Evolutionary conservation across 2,329 filamentous ascomycete species (phyloP), one percentile per base, ranked within the genome.

Genomic region (Monosporascus ibericus): DNA sequence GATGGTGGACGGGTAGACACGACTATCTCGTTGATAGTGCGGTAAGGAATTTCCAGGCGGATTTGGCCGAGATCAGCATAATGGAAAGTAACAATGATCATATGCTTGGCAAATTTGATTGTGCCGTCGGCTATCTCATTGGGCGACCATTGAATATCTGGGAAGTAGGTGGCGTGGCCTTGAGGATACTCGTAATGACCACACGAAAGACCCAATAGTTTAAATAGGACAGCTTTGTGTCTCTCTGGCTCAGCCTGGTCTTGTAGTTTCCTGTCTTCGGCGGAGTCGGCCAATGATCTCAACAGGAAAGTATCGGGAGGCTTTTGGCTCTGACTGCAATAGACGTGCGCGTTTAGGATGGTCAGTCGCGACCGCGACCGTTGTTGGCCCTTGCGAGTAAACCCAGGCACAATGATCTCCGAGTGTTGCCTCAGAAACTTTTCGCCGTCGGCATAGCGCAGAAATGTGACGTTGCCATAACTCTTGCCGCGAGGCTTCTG

Each of bases 11-110:
- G 61, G 36, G 34, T 64, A 63, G 65, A 71, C 59, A 66, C 62
- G 2, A 80, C 65, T 8, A 77, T 60, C 48, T 79, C 74, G 27
- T 76, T 56, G 34, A 82, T 74, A 2, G 70, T 77, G 20, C 72
- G 70, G 38, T 78, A 75, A 0, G 75, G 69, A 15, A 84, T 75
- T 48, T 80, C 74, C 36, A 83, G 66, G 24, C 70, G 61, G 4
- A 70, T 54, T 0, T 56, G 55, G 1, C 56, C 58, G 5, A 51
- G 48, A 0, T 24, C 20, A 2, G 52, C 20, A 25, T 44, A 48
- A 3, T 47, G 6, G 40, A 75, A 61, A 0, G 55, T 69, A 37
- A 81, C 55, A 27, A 75, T 69, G 48, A 84, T 59, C 3, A 59
- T 60, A 6, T 67, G 64, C 50, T 70, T 74, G 11, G 70, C 68